phyloP scores from a whole-genome alignment of 495 filamentous ascomycete species.

The Sphaerosporella brunnea region DNA sequence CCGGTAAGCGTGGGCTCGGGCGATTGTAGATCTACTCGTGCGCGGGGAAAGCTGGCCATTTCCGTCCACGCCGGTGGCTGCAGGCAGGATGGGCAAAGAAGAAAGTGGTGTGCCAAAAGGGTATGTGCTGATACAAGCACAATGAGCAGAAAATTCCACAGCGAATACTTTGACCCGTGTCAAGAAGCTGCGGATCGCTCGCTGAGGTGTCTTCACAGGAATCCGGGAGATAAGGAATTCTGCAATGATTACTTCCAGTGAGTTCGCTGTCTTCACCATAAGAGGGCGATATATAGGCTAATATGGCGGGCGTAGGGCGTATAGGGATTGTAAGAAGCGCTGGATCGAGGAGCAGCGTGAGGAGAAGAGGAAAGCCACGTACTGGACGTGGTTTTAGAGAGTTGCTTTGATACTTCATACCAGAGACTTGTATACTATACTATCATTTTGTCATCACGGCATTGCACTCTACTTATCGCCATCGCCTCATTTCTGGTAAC shows the following conservation, averaged over 20 bases:
- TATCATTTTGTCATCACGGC: no score
- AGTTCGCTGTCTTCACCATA: not conserved
- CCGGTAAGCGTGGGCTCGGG: no score
- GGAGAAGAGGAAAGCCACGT: constrained; percentile 30
- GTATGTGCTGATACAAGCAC: not conserved
- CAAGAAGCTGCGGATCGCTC: constrained; percentile 81
- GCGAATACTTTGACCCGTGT: constrained; percentile 84
- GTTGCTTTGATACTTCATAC: no score
- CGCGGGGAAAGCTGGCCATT: no score
- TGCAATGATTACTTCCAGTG: constrained; percentile 90
- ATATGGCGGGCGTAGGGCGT: constrained; percentile 41
- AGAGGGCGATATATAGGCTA: not conserved
- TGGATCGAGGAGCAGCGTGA: constrained; percentile 43
- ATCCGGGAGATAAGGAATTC: constrained; percentile 67
- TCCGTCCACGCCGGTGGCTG: no score
- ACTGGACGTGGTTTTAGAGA: no score
- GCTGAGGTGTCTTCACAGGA: constrained; percentile 70
- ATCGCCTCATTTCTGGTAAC: no score
- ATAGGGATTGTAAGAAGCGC: constrained; percentile 83
- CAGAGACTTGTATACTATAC: no score
- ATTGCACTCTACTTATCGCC: no score
- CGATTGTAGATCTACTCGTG: no score
- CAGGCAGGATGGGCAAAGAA: no score
- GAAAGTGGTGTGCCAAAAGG: no score
- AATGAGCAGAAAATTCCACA: constrained; percentile 50